Evolutionary conservation across 1,284 basidiomycete genomes (phyloP).

Genomic region (Omphalotus olearius): DNA sequence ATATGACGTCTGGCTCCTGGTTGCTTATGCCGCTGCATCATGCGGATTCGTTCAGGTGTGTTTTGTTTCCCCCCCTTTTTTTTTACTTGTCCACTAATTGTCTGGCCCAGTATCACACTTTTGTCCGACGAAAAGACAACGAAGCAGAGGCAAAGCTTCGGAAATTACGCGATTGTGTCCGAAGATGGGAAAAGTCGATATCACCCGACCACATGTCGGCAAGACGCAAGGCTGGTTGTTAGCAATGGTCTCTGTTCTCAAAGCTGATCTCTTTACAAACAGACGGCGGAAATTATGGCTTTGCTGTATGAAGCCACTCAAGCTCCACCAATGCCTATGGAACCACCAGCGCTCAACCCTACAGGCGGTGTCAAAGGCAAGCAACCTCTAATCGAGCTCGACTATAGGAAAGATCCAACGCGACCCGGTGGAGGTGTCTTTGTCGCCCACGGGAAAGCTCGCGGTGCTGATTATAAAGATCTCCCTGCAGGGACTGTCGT

Average conservation of each 20-base stretch:
- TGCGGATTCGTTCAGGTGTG: slow-evolving; percentile 87
- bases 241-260: slow-evolving; percentile 13
- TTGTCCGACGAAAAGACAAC: slow-evolving; percentile 77
- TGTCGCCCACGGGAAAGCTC: slow-evolving; percentile 56
- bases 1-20: slow-evolving; percentile 85
- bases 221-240: slow-evolving; percentile 70
- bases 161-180: slow-evolving; percentile 78
- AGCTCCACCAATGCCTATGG: slow-evolving; percentile 55
- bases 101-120: slow-evolving; percentile 78
- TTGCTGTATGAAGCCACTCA: slow-evolving; percentile 90
- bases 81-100: slow-evolving; percentile 8
- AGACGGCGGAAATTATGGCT: slow-evolving; percentile 91
- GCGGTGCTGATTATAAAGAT: slow-evolving; percentile 49
- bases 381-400: slow-evolving; percentile 49
- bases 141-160: slow-evolving; percentile 72
- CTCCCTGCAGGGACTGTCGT: slow-evolving; percentile 65
- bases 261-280: slow-evolving; percentile 17
- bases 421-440: slow-evolving; percentile 85
- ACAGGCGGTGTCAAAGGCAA: slow-evolving; percentile 67
- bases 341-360: slow-evolving; percentile 64
- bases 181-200: slow-evolving; percentile 78
- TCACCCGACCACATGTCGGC: slow-evolving; percentile 87
- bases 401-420: slow-evolving; percentile 71
- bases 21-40: slow-evolving; percentile 86
- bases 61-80: slow-evolving; percentile 16